These are phyloP conservation scores for Pythium aquatile DNA, from an alignment of 352 stramenopile species.

Conservation along the genomic window DNA sequence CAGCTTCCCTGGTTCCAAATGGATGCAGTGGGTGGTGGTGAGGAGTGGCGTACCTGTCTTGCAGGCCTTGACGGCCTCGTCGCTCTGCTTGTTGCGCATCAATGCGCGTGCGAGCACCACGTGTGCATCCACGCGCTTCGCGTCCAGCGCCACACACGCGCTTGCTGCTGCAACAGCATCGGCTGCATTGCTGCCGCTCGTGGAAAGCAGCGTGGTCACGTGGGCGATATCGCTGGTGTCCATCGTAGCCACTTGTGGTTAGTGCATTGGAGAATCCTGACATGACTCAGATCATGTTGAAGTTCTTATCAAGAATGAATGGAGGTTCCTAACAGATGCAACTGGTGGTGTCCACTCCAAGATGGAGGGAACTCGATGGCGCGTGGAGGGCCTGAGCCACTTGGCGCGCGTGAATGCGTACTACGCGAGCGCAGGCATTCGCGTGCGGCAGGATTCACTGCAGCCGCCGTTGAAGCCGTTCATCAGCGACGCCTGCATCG, in stretches of 20 bases:
- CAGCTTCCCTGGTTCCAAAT: neutral
- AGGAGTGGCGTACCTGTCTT: conserved; percentile 7
- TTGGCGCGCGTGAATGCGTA: conserved; percentile 49
- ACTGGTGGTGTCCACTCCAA: neutral
- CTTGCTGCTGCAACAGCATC: conserved; percentile 8
- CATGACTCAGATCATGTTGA: neutral
- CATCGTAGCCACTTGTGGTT: neutral
- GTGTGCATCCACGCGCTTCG: conserved; percentile 12
- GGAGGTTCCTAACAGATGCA: neutral
- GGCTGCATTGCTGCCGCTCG: neutral
- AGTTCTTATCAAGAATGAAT: neutral
- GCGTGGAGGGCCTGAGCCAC: conserved; percentile 39
- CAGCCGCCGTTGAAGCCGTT: conserved; percentile 33
- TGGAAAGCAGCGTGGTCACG: conserved; percentile 6
- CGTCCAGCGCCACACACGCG: conserved; percentile 15
- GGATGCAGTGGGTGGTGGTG: neutral
- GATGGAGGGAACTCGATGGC: conserved; percentile 4
- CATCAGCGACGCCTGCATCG: neutral
- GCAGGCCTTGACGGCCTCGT: conserved; percentile 24
- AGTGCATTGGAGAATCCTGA: neutral
- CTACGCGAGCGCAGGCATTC: conserved; percentile 33
- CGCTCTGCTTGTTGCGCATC: conserved; percentile 1
- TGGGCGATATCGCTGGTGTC: conserved; percentile 12
- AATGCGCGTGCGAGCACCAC: conserved; percentile 17
- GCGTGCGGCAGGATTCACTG: conserved; percentile 34